Evolutionary conservation across 306 rosid species (phyloP), one percentile per base, ranked within the genome.

Genomic region (Crotalaria pallida): DNA sequence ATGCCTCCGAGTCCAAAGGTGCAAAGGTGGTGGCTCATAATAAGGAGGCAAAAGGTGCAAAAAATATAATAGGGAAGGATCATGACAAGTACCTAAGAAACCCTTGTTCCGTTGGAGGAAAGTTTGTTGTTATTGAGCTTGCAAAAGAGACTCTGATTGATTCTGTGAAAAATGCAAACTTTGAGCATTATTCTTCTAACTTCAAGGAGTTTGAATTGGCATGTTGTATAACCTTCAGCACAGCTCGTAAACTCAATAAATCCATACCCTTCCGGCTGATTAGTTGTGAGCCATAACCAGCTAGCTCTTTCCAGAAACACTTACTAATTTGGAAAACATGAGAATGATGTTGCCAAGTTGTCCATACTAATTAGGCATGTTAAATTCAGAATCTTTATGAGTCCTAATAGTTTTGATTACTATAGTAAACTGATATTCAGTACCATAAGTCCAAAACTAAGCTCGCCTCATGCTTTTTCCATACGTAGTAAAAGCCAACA

Each of bases 111-210:
- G 96, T 86, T 15, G 84, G 49, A 18, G 90, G 65, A 6, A 88
- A 92, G 59, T 92, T 79, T 71, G 98, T 92, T 47, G 87, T 89
- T 24, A 77, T 92, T 36, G 96, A 92, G 84, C 98, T 92, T 49
- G 83, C 91, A 0, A 92, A 88, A 60, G 96, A 89, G 82, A 92
- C 96, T 40, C 78, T 88, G 53, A 89, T 92, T 38, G 96, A 89
- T 77, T 58, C 94, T 16, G 79, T 92, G 45, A 83, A 90, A 72
- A 89, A 88, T 7, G 96, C 98, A 3, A 92, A 89, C 69, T 92
- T 92, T 29, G 98, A 92, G 72, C 90, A 92, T 79, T 85, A 92
- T 72, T 88, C 96, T 77, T 92, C 98, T n/a, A 92, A 92, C 71
- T 86, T 92, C 73, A 90, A 90, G 79, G 91, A 82, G 64, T 88